Conservation (phyloP, 176 grass and related monocot genomes). For the Phyllostachys edulis region DNA sequence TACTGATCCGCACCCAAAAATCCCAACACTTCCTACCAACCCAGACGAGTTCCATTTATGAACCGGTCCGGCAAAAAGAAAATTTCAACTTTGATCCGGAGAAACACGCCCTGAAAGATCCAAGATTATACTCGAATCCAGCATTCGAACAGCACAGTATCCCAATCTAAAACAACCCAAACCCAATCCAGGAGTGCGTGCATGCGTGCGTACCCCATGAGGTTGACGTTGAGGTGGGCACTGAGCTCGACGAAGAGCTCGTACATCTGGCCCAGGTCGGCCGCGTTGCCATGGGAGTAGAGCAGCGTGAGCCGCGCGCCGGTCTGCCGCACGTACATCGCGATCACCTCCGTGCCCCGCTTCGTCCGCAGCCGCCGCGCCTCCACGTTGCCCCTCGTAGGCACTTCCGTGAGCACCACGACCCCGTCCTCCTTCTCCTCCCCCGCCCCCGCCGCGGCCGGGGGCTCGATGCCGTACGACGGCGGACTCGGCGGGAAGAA, state of each 20-base stretch:
- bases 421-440: neutral
- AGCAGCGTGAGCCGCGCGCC: constrained; percentile 79
- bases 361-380: constrained; percentile 71
- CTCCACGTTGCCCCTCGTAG: constrained; percentile 72
- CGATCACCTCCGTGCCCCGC: constrained; percentile 71
- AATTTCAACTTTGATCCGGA: constrained; percentile 25
- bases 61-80: neutral
- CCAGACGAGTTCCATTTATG: neutral
- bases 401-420: constrained; percentile 60
- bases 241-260: constrained; percentile 95
- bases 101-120: constrained; percentile 10
- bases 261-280: constrained; percentile 95
- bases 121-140: constrained; percentile 8
- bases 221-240: constrained; percentile 85
- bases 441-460: neutral
- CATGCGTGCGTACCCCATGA: constrained; percentile 70
- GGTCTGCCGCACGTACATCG: constrained; percentile 73
- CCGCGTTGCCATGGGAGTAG: constrained; percentile 97
- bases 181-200: neutral
- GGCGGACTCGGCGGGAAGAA: constrained; percentile 83
- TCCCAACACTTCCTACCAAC: neutral
- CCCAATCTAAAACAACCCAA: constrained; percentile 13
- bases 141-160: neutral
- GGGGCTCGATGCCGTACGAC: constrained; percentile 55
- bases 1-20: constrained; percentile 11